Percentiles rank a stretch among this genome's conserved stretches.
phyloP scores from a whole-genome alignment of 106 monocot species.

The Dendrobium chrysotoxum region DNA sequence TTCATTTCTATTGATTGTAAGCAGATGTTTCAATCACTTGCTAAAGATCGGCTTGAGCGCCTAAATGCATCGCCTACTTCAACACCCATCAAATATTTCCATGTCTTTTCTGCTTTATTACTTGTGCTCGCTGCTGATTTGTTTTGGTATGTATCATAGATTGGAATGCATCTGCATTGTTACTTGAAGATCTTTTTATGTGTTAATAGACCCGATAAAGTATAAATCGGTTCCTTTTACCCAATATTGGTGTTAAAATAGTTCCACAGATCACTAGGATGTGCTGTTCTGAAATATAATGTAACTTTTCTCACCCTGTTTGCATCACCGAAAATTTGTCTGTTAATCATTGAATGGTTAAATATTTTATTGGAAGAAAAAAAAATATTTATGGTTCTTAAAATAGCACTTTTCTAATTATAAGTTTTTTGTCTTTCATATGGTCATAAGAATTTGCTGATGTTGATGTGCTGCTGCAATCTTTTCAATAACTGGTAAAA shows the following conservation, averaged over 20 bases:
- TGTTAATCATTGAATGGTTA: neutral
- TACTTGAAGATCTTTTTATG: neutral
- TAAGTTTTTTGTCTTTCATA: neutral
- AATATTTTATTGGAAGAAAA: neutral
- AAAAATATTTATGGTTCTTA: neutral
- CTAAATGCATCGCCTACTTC: constrained; percentile 89
- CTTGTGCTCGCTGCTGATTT: constrained; percentile 72
- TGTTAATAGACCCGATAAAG: neutral
- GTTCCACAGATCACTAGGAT: neutral
- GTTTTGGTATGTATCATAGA: constrained; percentile 57
- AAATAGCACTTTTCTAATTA: neutral
- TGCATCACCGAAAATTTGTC: neutral
- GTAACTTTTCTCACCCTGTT: neutral
- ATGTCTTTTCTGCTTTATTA: constrained; percentile 81
- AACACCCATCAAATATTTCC: constrained; percentile 70
- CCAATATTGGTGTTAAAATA: neutral
- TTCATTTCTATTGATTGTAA: constrained; percentile 12
- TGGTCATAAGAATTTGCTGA: neutral
- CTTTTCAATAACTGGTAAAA: neutral
- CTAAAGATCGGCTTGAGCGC: constrained; percentile 86
- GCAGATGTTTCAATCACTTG: constrained; percentile 92
- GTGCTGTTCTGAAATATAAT: neutral
- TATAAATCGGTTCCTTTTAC: neutral
- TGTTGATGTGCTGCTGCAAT: neutral
- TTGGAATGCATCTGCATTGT: neutral